Conservation (phyloP, 768 basidiomycete genomes). For the Auricularia heimuer region DNA sequence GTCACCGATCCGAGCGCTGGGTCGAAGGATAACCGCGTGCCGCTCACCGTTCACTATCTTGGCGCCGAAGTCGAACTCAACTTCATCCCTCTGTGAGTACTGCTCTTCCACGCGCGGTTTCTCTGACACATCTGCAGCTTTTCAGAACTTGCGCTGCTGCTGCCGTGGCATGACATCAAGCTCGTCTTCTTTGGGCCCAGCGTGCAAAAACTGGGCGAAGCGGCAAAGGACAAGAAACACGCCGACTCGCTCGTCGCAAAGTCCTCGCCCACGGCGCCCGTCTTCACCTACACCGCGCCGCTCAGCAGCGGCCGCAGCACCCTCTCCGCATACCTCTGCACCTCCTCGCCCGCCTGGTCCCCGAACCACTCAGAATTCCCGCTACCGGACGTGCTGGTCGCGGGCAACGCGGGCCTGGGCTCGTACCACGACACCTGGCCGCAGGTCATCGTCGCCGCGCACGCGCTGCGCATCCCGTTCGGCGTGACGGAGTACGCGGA, state of each 20-base stretch:
- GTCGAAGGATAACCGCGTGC: background rate
- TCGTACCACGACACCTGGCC: background rate
- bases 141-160: constrained; percentile 3
- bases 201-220: background rate
- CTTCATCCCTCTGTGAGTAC: constrained; percentile 1
- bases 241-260: background rate
- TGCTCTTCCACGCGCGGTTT: background rate
- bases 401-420: background rate
- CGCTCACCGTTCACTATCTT: constrained; percentile 1
- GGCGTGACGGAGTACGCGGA: constrained; percentile 29
- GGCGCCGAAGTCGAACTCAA: constrained; percentile 5
- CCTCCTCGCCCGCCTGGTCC: background rate
- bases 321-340: background rate
- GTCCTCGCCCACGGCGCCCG: background rate
- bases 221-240: background rate
- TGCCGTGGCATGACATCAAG: constrained; percentile 1
- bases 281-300: background rate
- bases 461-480: constrained; percentile 21
- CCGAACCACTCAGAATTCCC: background rate
- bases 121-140: background rate
- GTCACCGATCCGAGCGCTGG: background rate
- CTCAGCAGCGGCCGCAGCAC: background rate
- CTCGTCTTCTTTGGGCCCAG: background rate
- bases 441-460: background rate
- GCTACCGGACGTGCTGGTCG: background rate